A percentile compares a stretch with the other conserved stretches of the same genome.
Evolutionary conservation across 2,329 filamentous ascomycete species (phyloP).

Genomic region (Sclerotinia subarctica): DNA sequence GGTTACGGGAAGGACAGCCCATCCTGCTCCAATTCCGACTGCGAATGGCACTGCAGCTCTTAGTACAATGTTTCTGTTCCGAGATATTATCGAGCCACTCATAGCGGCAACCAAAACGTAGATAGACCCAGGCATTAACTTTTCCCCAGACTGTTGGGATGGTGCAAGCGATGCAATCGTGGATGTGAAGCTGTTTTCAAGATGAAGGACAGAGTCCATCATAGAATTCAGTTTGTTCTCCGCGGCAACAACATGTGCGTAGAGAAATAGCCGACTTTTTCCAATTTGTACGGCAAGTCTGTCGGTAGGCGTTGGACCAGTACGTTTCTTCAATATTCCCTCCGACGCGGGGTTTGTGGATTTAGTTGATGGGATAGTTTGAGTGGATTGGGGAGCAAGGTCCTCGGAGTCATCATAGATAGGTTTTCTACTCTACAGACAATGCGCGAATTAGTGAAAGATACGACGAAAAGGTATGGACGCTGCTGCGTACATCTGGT

Average conservation of each 20-base stretch:
- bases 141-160: conserved; percentile 78
- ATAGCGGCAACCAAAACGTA: conserved; percentile 94
- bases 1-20: conserved; percentile 81
- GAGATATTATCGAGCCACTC: conserved; percentile 86
- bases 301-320: conserved; percentile 77
- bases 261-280: conserved; percentile 73
- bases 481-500: conserved; percentile 31
- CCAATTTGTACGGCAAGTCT: conserved; percentile 81
- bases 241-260: conserved; percentile 67
- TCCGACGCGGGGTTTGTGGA: conserved; percentile 24
- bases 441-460: neutral
- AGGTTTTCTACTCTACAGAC: conserved; percentile 54
- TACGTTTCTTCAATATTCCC: conserved; percentile 34
- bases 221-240: conserved; percentile 82
- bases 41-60: conserved; percentile 73
- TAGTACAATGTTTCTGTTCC: conserved; percentile 82
- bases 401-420: conserved; percentile 73
- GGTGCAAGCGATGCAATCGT: conserved; percentile 88
- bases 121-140: conserved; percentile 81
- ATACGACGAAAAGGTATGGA: conserved; percentile 10
- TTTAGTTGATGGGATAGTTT: conserved; percentile 24
- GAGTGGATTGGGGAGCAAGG: conserved; percentile 39
- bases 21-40: conserved; percentile 78
- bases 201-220: conserved; percentile 75
- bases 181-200: conserved; percentile 85